These are phyloP conservation scores for Royoungia palumana DNA, from an alignment of 768 basidiomycete species.

Conservation along the genomic window DNA sequence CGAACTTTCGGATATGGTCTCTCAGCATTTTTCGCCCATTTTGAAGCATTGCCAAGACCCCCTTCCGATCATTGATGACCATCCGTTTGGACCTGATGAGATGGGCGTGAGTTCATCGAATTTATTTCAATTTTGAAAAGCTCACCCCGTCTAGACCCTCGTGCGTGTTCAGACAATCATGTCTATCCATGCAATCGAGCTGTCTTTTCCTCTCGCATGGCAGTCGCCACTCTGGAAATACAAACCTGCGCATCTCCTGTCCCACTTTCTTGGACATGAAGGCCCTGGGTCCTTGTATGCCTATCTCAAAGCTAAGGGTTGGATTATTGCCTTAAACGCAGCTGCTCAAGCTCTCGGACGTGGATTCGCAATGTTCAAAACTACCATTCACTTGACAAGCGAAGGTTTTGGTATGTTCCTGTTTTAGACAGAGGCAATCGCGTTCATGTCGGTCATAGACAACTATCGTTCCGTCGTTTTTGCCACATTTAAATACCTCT, in stretches of 20 bases:
- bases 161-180: conserved; percentile 88
- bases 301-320: conserved; percentile 85
- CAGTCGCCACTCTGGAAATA: conserved; percentile 71
- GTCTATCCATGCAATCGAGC: conserved; percentile 78
- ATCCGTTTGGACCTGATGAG: conserved; percentile 71
- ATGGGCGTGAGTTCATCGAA: conserved; percentile 55
- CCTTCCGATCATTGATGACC: conserved; percentile 63
- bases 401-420: conserved; percentile 74
- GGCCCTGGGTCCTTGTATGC: conserved; percentile 89
- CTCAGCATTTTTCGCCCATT: conserved; percentile 69
- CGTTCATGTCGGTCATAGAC: conserved; percentile 33
- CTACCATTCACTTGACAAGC: conserved; percentile 75
- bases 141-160: conserved; percentile 51
- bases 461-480: conserved; percentile 72
- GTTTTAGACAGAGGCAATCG: neutral
- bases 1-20: conserved; percentile 59
- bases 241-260: conserved; percentile 74
- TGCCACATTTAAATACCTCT: conserved; percentile 74
- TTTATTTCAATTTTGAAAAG: conserved; percentile 6
- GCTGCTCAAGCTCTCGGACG: conserved; percentile 70
- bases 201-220: conserved; percentile 75
- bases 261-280: conserved; percentile 88
- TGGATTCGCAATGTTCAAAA: conserved; percentile 87
- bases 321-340: conserved; percentile 72
- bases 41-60: conserved; percentile 57